Evolutionary conservation across 192 early-diverging fungal species (phyloP), one percentile per base, ranked within the genome.

Genomic region (Diversispora epigaea): DNA sequence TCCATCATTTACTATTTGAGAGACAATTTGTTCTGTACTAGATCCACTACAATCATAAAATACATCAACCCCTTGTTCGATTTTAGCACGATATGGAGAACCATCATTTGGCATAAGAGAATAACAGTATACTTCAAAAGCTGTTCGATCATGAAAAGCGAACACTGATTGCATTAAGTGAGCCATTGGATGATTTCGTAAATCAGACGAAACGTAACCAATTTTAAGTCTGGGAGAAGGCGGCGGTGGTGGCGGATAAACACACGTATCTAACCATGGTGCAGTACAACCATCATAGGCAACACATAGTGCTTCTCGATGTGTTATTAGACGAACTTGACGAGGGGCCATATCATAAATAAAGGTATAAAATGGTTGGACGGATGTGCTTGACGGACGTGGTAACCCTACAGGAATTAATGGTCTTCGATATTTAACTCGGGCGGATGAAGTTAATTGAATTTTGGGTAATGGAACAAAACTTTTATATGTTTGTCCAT

Each of bases 111-210:
- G 84, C 8, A 93, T 92, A 5, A 94, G 92, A 0, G 94, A 89
- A 72, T 98, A 98, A 80, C 94, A 94, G 72, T 81, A 90, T 14
- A 96, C 86, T 49, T 87, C 84, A 78, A 92, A 94, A 4, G 82
- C 84, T 19, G 55, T 69, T 54, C 88, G 87, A 79, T 95, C 89
- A 80, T 98, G 96, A 85, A 98, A 85, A 14, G 92, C 93, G 88
- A 96, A 98, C 15, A 96, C 94, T 7, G 92, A 94, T 84, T 95
- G 93, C 94, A 96, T 96, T 77, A 98, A 82, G 78, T 96, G 95
- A 41, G 94, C 87, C 43, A 96, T 78, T 9, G 96, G 95, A 76
- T 98, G 96, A 80, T 96, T 94, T 83, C 91, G 94, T 67, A 98
- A 96, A 77, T 98, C 96, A 6, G 93, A 95, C 32, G 91, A 93